Evolutionary conservation across 768 basidiomycete species (phyloP), one percentile per base, ranked within the genome.

Genomic region (Lactarius tabidus): DNA sequence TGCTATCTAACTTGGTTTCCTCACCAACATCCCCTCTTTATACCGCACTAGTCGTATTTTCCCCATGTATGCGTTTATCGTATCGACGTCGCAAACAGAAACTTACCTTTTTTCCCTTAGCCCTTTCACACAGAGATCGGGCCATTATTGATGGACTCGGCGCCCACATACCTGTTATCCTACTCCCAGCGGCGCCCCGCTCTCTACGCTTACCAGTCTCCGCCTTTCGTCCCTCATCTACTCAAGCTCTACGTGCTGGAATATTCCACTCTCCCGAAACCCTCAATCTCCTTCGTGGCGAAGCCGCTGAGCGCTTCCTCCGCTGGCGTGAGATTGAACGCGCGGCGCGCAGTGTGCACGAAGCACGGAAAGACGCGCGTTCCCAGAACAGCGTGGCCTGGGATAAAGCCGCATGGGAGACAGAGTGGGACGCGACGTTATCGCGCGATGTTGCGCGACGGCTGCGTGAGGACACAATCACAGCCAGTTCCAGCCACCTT

Each of bases 241-340:
- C 81, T 2, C 71, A 79, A 9, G 80, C 84, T 1, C 79, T 90
- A 12, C 83, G 87, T 15, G 73, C 73, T 33, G 86, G 85, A 14
- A 75, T 90, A 15, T 88, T 90, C 74, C 84, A 80, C 66, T 83
- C 85, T 1, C 87, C 88, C 0, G 86, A 85, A 64, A 86, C 80
- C 0, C 77, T 89, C 14, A 77, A 80, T 1, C 71, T 78, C 1
- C 77, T 90, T 35, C 82, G 89, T 38, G 77, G 74, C 20, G 89
- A 90, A 73, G 88, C 87, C 0, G 80, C 84, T 0, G 86, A 89
- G 63, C 81, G 89, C 23, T 90, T 89, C 74, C 73, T 89, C 62
- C 81, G 83, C 35, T 90, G 89, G 89, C 78, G 87, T 36, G 89
- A 89, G 72, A 82, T 90, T 31, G 85, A 88, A 67, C 78, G 81